Percentiles rank a stretch among this genome's conserved stretches.
phyloP scores from a whole-genome alignment of 805 yeast genomes.

The Starmerella gropengiesseri region DNA sequence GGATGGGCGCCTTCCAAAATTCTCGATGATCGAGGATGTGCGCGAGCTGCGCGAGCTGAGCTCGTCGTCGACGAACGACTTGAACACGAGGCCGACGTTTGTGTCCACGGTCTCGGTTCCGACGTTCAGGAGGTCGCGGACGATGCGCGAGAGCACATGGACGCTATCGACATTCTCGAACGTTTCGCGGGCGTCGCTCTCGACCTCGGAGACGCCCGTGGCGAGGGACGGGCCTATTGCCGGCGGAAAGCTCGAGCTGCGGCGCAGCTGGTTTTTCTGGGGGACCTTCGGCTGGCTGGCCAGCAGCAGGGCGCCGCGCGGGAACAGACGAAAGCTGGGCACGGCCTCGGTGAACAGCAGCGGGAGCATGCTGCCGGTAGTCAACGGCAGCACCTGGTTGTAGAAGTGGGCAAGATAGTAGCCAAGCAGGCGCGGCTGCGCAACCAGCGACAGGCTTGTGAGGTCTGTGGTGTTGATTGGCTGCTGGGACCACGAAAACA shows the following conservation, averaged over 20 bases:
- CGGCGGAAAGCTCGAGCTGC: constrained; percentile 33
- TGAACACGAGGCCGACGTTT: constrained; percentile 47
- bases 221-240: constrained; percentile 23
- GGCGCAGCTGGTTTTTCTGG: constrained; percentile 8
- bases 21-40: constrained; percentile 38
- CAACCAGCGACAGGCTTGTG: constrained; percentile 37
- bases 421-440: constrained; percentile 53
- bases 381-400: constrained; percentile 44
- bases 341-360: constrained; percentile 49
- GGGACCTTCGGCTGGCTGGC: constrained; percentile 36
- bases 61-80: constrained; percentile 35
- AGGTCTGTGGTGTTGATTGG: constrained; percentile 13
- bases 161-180: constrained; percentile 28
- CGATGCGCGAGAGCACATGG: constrained; percentile 43
- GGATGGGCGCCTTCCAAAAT: constrained; percentile 30
- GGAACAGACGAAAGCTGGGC: constrained; percentile 48
- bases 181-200: constrained; percentile 32
- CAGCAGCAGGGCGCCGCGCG: constrained; percentile 37
- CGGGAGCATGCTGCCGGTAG: constrained; percentile 55
- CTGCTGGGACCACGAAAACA: constrained; percentile 38
- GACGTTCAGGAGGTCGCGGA: constrained; percentile 54
- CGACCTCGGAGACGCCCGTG: constrained; percentile 41
- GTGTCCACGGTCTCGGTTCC: constrained; percentile 49
- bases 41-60: constrained; percentile 28
- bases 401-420: constrained; percentile 35